Evolutionary conservation across 192 early-diverging fungal species (phyloP), one percentile per base, ranked within the genome.

Genomic region (Linnemannia exigua): DNA sequence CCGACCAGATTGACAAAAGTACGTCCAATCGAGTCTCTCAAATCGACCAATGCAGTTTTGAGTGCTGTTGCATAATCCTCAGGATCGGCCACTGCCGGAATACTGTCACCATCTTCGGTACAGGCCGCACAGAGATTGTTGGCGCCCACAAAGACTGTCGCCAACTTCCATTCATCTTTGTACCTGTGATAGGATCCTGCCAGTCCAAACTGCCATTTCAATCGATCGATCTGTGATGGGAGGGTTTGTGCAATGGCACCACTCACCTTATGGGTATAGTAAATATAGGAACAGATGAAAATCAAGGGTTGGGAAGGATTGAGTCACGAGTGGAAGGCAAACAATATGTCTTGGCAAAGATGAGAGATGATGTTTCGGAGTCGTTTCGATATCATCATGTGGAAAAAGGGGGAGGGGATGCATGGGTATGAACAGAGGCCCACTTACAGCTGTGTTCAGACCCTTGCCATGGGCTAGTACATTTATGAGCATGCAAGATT

Each of bases 61-160:
- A 91, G 76, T 33, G 83, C 81, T 15, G 74, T 25, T 33, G 88
- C 90, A 73, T 89, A 91, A 48, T 81, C 84, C 52, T 89, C 88
- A 38, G 89, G 87, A 67, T 82, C 82, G 35, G 90, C 90, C 19
- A 83, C 71, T 36, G 87, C 72, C 6, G 88, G 88, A 14, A 88
- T 20, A 7, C 74, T 79, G n/a, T 75, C 70, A 4, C 77, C 82
- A 25, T 76, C 20, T 44, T 44, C 58, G 4, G 74, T 78, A 76
- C 91, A 91, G 19, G 88, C 77, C 0, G 80, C 79, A 82, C 91
- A 92, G 47, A 92, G 77, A 58, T 92, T 92, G 73, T 92, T 92
- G 67, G 91, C 91, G 15, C 91, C 91, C 67, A 92, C 89, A 70
- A 92, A 89, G 58, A 92, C 51, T 3, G 91, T 92, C 16, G 88